Base-by-base conservation (phyloP, 1,284 basidiomycete genomes). In the Puccinia polysora region DNA sequence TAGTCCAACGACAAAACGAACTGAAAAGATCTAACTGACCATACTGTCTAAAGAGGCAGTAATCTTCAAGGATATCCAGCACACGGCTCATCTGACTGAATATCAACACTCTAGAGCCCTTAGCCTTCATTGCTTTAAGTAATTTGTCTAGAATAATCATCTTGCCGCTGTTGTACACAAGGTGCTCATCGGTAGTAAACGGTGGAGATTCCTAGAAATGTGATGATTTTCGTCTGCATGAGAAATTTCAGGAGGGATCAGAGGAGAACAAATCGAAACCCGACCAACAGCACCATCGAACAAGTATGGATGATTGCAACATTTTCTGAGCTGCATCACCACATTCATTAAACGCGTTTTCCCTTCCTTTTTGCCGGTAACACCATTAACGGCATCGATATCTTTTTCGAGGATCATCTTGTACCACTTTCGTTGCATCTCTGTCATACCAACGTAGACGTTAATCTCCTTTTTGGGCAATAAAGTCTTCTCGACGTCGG, bases 401-500 rank as follows among this genome's bases (percentile, higher is more conserved):
- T 98, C 96, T 82, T 98, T 97, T 81, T 98, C 93, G 69, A 99
- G 81, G 4, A 98, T 89, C 43, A 89, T 91, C 20, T 62, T 79
- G 77, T 80, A 80, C 96, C 95, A 98, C 80, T 93, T 97, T 55
- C 92, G 84, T 81, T 99, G 96, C 93, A 99, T 95, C 38, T 97
- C 94, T 1, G 93, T 91, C 76, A 98, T 85, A 69, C 95, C 95
- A 73, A 99, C 90, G 76, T 98, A 99, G 71, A 98, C 91, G 79
- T 98, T 99, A 81, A 98, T 93, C 79, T 98, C 96, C 84, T 98
- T 98, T 83, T 98, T 97, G 1, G 96, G 95, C 74, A 98, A 81
- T 36, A 98, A 83, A 74, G 86, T 91, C 83, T 97, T 97, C 83
- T 99, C 95, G 2, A 98, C 96, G 78, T 99, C 96, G 14, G 89